phyloP scores from a whole-genome alignment of 805 yeast genomes.

The Candida silvatica region DNA sequence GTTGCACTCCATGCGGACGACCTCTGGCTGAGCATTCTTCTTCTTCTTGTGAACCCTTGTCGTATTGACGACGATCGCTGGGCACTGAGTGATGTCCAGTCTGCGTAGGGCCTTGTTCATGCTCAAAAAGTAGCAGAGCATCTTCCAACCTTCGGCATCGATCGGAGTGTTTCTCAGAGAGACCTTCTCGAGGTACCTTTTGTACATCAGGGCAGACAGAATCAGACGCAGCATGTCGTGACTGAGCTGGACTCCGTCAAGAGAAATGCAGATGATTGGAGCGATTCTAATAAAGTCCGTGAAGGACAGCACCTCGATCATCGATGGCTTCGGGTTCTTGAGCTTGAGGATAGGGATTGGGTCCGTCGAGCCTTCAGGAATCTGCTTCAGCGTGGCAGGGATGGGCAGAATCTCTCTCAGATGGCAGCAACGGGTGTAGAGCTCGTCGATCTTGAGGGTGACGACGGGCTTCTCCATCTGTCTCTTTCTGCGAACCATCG shows the following conservation, averaged over 20 bases:
- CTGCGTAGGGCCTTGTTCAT: conserved; percentile 48
- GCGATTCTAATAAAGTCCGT: conserved; percentile 83
- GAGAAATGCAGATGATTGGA: conserved; percentile 63
- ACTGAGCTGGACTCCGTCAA: conserved; percentile 73
- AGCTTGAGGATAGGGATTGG: conserved; percentile 68
- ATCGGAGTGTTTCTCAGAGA: conserved; percentile 75
- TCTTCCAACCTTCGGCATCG: conserved; percentile 67
- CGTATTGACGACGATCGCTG: conserved; percentile 35
- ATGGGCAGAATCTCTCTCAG: conserved; percentile 86
- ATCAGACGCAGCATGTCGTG: conserved; percentile 70
- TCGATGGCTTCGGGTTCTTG: conserved; percentile 81
- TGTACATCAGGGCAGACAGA: conserved; percentile 60
- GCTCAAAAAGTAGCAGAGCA: conserved; percentile 66
- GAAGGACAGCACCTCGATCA: conserved; percentile 81
- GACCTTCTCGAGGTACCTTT: conserved; percentile 59
- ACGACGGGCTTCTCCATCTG: conserved; percentile 29
- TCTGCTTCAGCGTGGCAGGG: conserved; percentile 77
- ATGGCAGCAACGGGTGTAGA: conserved; percentile 92
- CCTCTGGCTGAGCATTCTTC: conserved; percentile 13
- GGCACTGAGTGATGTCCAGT: conserved; percentile 67
- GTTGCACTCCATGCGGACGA: conserved; percentile 37
- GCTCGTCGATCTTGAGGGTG: conserved; percentile 46
- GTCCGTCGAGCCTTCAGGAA: conserved; percentile 67
- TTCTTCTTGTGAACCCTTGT: conserved; percentile 28
- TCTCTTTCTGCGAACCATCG: conserved; percentile 36